Base-by-base conservation (phyloP, 1,284 basidiomycete genomes). In the Leccinum solheimii region DNA sequence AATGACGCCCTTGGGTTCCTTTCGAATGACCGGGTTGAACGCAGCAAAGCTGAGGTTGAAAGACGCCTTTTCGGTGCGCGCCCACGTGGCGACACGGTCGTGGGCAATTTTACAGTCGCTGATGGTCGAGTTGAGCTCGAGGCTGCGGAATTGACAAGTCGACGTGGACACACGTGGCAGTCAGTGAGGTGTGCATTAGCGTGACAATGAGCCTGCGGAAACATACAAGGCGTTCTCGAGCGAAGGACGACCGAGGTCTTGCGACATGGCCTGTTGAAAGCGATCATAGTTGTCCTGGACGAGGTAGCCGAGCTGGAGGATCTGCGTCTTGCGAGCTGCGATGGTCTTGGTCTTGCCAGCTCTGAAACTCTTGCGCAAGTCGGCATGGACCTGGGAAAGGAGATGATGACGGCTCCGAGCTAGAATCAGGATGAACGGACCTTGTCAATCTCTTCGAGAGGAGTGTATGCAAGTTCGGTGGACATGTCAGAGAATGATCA, bases 1-100 rank as follows among this genome's bases (percentile, higher is more conserved):
- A 1, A 86, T 81, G 14, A 87, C 82, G 1, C 92, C 92, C 73
- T 93, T 93, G 51, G 91, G 81, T 70, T 92, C 88, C 69, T 92
- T 93, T 63, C 83, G 80, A 19, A 91, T 80, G 30, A 81, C 79
- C 0, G 89, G 91, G 8, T 79, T 79, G 83, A 89, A 83, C 0
- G 81, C 72, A 4, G 77, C 75, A 66, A 77, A 86, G 62, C 80
- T 84, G 50, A 87, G 13, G 23, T 79, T 82, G 70, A 89, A 87
- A 0, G 83, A 70, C 0, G 84, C 78, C 50, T 77, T 81, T 64
- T 92, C 87, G 6, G 90, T 81, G 71, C 87, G 87, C 19, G 88
- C 80, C 93, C 93, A 95, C 69, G 85, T 85, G 32, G 86, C 85
- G 50, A 96, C 82, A 56, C 86, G 83, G 57, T 86, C 80, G 66